A percentile compares a stretch with the other conserved stretches of the same genome.
phyloP scores from a whole-genome alignment of 139 green algal genomes.

The Ulvella scutata region DNA sequence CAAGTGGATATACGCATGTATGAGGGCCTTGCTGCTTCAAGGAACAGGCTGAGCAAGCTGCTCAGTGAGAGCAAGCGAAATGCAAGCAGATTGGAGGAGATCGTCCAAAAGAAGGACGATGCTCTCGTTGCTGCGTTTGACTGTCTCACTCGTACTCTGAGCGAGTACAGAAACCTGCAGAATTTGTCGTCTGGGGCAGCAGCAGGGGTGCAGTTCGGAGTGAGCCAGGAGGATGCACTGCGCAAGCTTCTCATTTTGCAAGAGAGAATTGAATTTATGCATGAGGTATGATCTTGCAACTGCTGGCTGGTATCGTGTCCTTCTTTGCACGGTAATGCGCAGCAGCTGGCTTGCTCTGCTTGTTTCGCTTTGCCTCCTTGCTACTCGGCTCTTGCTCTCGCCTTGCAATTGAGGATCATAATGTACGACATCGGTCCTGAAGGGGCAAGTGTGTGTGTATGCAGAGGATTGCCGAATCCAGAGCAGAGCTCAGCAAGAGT shows the following conservation, averaged over 20 bases:
- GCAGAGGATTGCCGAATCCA: not conserved
- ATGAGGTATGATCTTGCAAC: not conserved
- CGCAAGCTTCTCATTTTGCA: not conserved
- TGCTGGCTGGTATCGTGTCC: not conserved
- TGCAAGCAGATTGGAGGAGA: not conserved
- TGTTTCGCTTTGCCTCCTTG: too few species aligned
- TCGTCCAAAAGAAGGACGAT: not conserved
- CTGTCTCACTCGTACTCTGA: not conserved
- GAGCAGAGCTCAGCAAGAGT: not conserved
- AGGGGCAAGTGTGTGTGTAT: too few species aligned
- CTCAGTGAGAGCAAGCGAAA: not conserved
- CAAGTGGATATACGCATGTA: slow-evolving; percentile 2
- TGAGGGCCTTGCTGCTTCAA: not conserved
- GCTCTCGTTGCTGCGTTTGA: not conserved
- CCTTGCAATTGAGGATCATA: too few species aligned
- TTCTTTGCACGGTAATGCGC: too few species aligned
- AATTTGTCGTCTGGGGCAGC: not conserved
- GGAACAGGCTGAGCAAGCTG: not conserved
- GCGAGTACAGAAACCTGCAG: not conserved
- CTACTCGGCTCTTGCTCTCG: too few species aligned
- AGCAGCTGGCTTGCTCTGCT: too few species aligned
- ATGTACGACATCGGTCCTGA: too few species aligned
- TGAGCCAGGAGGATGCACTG: not conserved
- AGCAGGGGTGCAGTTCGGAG: not conserved
- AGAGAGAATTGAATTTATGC: not conserved